Base-by-base conservation (phyloP, 1,284 basidiomycete genomes). In the Trichosporon faecale region DNA sequence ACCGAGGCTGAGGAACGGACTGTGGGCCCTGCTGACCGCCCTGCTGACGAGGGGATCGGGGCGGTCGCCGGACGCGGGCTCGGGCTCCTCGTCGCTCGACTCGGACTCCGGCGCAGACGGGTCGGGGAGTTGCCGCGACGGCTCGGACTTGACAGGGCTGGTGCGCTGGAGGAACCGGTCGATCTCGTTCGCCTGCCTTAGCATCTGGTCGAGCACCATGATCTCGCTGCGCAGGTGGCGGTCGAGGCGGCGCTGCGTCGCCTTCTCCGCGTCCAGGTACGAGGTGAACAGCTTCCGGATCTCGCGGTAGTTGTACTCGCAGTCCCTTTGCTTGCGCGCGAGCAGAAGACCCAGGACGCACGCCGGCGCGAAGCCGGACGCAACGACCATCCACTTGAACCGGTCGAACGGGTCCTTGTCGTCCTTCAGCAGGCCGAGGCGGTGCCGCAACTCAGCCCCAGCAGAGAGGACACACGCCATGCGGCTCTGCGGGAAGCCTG, bases 361-460 rank as follows among this genome's bases (percentile, higher is more conserved):
- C 25, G 77, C 76, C 2, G 76, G 71, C 5, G 74, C 70, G 57
- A 78, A 78, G 9, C 77, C 77, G 2, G 73, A 75, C 16, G 76
- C 77, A 2, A 78, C 77, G 0, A 76, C 77, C 68, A 77, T 76
- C 77, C 77, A 78, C 72, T 78, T 78, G 74, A 77, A 76, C 23
- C 77, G 68, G 68, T 78, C 77, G 7, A 78, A 71, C 0, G 77
- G 75, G 46, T 76, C 76, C 16, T 33, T 31, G 55, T 73, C 73
- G 7, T 61, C 64, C 31, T 70, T 70, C 31, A 75, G 70, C 37
- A 74, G 66, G 7, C 52, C 27, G 27, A 75, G 74, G 46, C 77
- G 69, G 66, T 76, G 71, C 5, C 68, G 67, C 23, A 78, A 66
- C 65, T 78, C 77, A 2, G 75, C 76, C 9, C 73, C 73, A 0